These are phyloP conservation scores for Lachnellula hyalina DNA, from an alignment of 2,329 filamentous ascomycete species.

Conservation along the genomic window DNA sequence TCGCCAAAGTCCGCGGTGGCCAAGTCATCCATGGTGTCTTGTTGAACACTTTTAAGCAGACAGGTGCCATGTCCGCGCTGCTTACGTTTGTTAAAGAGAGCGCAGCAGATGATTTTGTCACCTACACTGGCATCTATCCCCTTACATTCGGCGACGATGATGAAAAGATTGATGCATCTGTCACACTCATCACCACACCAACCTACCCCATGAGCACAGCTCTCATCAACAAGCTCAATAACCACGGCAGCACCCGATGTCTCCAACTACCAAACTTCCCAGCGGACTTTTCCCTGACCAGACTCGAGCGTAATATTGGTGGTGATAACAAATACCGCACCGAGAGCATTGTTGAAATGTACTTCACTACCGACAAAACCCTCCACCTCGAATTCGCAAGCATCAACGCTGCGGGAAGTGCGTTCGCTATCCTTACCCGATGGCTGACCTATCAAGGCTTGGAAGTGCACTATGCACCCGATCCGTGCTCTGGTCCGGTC, in stretches of 20 bases:
- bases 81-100: constrained; percentile 21
- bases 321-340: constrained; percentile 6
- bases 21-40: constrained; percentile 16
- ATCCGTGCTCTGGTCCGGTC: constrained; percentile 22
- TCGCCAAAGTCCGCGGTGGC: constrained; percentile 23
- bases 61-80: constrained; percentile 14
- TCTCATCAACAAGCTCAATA: background rate
- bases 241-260: constrained; percentile 16
- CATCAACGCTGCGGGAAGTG: constrained; percentile 13
- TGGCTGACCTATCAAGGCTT: constrained; percentile 11
- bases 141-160: constrained; percentile 10
- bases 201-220: constrained; percentile 17
- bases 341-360: constrained; percentile 16
- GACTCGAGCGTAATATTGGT: constrained; percentile 8
- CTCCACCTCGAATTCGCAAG: constrained; percentile 24
- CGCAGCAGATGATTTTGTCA: constrained; percentile 21
- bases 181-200: constrained; percentile 20
- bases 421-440: constrained; percentile 13
- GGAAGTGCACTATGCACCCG: constrained; percentile 14
- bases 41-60: constrained; percentile 7
- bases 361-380: constrained; percentile 14
- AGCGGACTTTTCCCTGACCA: constrained; percentile 3
- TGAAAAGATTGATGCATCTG: constrained; percentile 2
- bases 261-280: constrained; percentile 17
- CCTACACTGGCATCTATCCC: constrained; percentile 10